A percentile compares a stretch with the other conserved stretches of the same genome.
phyloP scores from a whole-genome alignment of 164 flowering plant species.

The Macadamia integrifolia region DNA sequence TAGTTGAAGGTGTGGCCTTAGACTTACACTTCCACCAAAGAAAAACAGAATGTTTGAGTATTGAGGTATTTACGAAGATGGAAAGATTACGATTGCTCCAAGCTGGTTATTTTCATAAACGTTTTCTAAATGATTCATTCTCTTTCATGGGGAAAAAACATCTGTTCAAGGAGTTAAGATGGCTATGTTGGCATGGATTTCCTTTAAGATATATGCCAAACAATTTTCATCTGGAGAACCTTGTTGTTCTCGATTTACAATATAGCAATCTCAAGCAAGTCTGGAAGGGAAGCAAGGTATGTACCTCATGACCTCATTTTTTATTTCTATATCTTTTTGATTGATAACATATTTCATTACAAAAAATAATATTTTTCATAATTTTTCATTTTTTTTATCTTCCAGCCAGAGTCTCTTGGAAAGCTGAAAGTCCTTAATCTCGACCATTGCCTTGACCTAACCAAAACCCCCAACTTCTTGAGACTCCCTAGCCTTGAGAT shows the following conservation, averaged over 20 bases:
- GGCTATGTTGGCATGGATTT: constrained; percentile 17
- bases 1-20: not conserved
- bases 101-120: not conserved
- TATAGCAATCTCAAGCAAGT: constrained; percentile 8
- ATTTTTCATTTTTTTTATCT: not conserved
- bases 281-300: not conserved
- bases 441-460: no score
- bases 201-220: constrained; percentile 12
- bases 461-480: no score
- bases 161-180: constrained; percentile 9
- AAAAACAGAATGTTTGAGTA: not conserved
- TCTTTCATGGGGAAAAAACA: not conserved
- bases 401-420: no score
- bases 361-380: not conserved
- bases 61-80: constrained; percentile 14
- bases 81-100: constrained; percentile 13
- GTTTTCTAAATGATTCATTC: no score
- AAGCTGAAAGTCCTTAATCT: no score
- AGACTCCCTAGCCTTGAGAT: no score
- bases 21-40: not conserved
- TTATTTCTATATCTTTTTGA: not conserved
- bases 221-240: constrained; percentile 3
- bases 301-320: not conserved
- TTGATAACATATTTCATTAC: not conserved
- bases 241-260: constrained; percentile 16